Evolutionary conservation across 768 basidiomycete species (phyloP), one percentile per base, ranked within the genome.

Genomic region (Paxillus ammoniavirescens): DNA sequence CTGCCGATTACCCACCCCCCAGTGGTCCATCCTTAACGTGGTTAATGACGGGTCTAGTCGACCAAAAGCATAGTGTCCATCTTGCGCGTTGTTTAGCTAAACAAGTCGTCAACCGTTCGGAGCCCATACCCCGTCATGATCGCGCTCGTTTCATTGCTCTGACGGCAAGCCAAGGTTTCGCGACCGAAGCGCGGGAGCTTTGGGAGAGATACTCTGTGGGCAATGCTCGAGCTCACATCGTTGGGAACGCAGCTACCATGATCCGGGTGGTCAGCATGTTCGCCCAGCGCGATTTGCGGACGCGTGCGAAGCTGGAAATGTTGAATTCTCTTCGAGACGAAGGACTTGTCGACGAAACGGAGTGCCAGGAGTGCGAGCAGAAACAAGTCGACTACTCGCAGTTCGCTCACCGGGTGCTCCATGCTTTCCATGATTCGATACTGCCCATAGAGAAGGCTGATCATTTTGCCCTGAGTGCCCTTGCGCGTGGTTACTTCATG

Each of bases 401-500:
- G 17, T 84, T 87, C 59, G 72, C 76, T 18, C 64, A 73, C 44
- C 73, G 62, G 28, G 74, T 88, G 53, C 55, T 85, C 30, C 57
- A 58, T 14, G 71, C 71, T 40, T 89, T 75, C 67, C 69, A 61
- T 30, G 47, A 65, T 35, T 62, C 65, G 44, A 78, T 82, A 62
- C 64, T 72, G 30, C 82, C 86, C 8, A 59, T 86, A 46, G 55
- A 66, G 17, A 47, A 69, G 18, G 81, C 83, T 2, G 60, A 68
- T 37, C 86, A 84, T 67, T 69, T 62, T 46, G 70, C 73, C 47
- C 62, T 90, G 54, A 88, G 80, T 44, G 77, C 85, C 8, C 73
- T 86, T 35, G 85, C 86, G 2, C 78, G 86, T 53, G 82, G 79
- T 18, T 78, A 79, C 65, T 82, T 87, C 60, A 75, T 86, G 53